Evolutionary conservation across 495 filamentous ascomycete genomes (phyloP).

Genomic region (Bombardia bombarda): DNA sequence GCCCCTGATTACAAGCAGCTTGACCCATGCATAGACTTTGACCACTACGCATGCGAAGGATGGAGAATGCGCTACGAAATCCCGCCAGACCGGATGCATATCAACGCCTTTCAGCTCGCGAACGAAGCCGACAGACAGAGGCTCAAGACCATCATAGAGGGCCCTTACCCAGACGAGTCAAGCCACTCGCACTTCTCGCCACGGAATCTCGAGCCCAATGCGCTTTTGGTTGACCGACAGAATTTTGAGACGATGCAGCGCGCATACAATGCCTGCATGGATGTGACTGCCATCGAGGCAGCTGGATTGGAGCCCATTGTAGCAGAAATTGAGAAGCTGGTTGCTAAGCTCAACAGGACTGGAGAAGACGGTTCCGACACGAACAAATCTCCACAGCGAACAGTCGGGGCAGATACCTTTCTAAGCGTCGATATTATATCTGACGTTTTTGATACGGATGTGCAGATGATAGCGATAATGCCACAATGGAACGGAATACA

Average conservation of each 20-base stretch:
- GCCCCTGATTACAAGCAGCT: conserved; percentile 54
- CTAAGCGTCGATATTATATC: too few relatives aligned
- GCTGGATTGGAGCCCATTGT: conserved; percentile 47
- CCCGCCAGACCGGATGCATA: conserved; percentile 55
- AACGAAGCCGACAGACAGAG: conserved; percentile 48
- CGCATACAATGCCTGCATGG: conserved; percentile 58
- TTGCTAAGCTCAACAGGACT: conserved; percentile 1
- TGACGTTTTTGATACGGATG: background rate
- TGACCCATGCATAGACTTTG: conserved; percentile 64
- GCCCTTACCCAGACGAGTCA: conserved; percentile 39
- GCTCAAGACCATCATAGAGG: conserved; percentile 58
- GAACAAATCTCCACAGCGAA: too few relatives aligned
- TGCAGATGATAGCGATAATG: background rate
- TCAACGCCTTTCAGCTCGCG: conserved; percentile 52
- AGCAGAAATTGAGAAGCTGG: conserved; percentile 30
- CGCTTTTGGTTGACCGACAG: conserved; percentile 35
- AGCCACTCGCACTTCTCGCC: conserved; percentile 41
- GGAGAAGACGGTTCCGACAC: background rate
- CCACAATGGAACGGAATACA: background rate
- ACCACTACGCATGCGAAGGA: conserved; percentile 60
- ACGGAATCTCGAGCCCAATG: conserved; percentile 22
- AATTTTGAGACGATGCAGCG: conserved; percentile 61
- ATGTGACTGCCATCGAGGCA: conserved; percentile 46
- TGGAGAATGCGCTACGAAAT: conserved; percentile 60
- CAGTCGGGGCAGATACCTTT: too few relatives aligned